Evolutionary conservation across 306 rosid genomes (phyloP).

Genomic region (Cicer cuneatum): DNA sequence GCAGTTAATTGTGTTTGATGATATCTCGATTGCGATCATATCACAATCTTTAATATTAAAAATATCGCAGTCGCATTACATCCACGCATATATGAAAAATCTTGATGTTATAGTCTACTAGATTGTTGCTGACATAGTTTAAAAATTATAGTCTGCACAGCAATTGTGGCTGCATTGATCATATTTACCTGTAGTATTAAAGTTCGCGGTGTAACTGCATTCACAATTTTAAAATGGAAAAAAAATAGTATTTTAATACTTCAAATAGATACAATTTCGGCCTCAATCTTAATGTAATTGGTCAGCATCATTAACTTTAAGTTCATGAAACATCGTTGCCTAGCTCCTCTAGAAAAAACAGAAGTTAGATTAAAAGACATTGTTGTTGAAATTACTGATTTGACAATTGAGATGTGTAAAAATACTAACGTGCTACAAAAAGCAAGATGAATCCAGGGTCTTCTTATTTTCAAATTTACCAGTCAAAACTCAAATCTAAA

Average conservation of each 20-base stretch:
- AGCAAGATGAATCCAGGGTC: slow-evolving; percentile 39
- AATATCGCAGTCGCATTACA: neutral
- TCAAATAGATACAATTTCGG: slow-evolving; percentile 14
- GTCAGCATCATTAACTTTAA: slow-evolving; percentile 19
- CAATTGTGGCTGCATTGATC: neutral
- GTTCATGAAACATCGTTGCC: slow-evolving; percentile 25
- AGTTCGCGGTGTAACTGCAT: too few species aligned
- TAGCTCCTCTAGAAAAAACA: neutral
- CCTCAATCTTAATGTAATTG: slow-evolving; percentile 25
- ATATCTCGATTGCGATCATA: neutral
- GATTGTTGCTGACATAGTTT: neutral
- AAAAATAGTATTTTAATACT: neutral
- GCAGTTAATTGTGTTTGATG: neutral
- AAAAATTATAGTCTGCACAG: neutral
- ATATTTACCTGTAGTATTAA: too few species aligned
- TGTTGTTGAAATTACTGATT: slow-evolving; percentile 2
- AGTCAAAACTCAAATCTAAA: neutral
- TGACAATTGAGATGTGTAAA: slow-evolving; percentile 18
- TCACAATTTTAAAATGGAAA: too few species aligned
- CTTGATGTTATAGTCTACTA: neutral
- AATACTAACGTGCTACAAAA: slow-evolving; percentile 30
- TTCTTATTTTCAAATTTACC: neutral
- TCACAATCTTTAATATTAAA: too few species aligned
- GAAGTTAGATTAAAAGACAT: neutral
- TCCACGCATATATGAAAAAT: neutral